A percentile compares a stretch with the other conserved stretches of the same genome.
Conservation (phyloP, 2,329 filamentous ascomycete species). For the Fusarium solani-melongenae region DNA sequence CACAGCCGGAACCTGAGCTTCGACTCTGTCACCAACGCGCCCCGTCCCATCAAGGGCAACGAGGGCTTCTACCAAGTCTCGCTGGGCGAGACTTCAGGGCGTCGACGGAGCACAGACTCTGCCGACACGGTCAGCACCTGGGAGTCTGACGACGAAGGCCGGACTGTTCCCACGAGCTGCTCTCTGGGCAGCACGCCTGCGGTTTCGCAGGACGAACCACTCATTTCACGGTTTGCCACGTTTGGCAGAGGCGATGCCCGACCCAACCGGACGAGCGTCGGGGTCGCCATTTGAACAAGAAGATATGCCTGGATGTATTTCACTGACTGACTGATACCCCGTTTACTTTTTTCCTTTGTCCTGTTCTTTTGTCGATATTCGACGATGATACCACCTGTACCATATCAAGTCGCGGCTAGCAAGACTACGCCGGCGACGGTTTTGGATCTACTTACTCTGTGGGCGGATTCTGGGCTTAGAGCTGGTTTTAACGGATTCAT, state of each 20-base stretch:
- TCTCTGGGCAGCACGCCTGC: slow-evolving; percentile 60
- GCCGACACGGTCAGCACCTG: slow-evolving; percentile 62
- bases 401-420: slow-evolving; percentile 20
- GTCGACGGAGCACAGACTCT: slow-evolving; percentile 57
- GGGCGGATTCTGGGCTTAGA: slow-evolving; percentile 1
- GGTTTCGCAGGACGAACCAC: slow-evolving; percentile 52
- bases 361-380: slow-evolving; percentile 26
- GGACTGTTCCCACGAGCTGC: slow-evolving; percentile 60
- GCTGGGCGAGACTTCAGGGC: slow-evolving; percentile 44
- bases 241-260: slow-evolving; percentile 43
- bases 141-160: slow-evolving; percentile 58
- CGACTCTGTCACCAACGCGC: slow-evolving; percentile 66
- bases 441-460: slow-evolving; percentile 12
- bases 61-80: slow-evolving; percentile 70
- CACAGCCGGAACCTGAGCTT: slow-evolving; percentile 55
- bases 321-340: slow-evolving; percentile 21
- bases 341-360: slow-evolving; percentile 31
- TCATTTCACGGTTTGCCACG: slow-evolving; percentile 49
- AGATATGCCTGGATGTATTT: slow-evolving; percentile 23
- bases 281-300: slow-evolving; percentile 44
- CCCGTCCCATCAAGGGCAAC: slow-evolving; percentile 60
- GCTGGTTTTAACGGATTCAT: not conserved
- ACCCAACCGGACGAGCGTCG: slow-evolving; percentile 38
- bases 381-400: slow-evolving; percentile 41
- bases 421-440: slow-evolving; percentile 27